Evolutionary conservation across 2,329 filamentous ascomycete species (phyloP).

Genomic region (Neonectria ditissima): DNA sequence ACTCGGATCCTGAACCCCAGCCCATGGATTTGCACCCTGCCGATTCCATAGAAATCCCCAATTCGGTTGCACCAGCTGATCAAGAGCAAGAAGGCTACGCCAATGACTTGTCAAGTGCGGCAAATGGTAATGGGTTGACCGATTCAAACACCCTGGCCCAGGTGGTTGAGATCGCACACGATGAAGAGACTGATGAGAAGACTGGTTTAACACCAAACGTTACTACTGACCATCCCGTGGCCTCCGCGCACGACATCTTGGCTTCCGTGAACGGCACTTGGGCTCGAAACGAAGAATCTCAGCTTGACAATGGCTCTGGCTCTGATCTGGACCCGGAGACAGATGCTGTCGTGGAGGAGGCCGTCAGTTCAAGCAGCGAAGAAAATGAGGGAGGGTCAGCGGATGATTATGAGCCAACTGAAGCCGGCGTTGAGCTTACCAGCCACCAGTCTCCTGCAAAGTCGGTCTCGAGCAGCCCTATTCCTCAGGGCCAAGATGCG

Average conservation of each 20-base stretch:
- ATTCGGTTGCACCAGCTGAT: background rate
- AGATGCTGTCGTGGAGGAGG: slow-evolving; percentile 43
- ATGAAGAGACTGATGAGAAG: background rate
- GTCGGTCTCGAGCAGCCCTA: slow-evolving; percentile 18
- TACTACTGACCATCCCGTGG: background rate
- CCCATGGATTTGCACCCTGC: background rate
- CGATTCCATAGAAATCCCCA: slow-evolving; percentile 5
- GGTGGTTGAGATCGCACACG: background rate
- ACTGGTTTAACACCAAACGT: background rate
- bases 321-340: slow-evolving; percentile 29
- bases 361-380: slow-evolving; percentile 32
- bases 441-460: slow-evolving; percentile 18
- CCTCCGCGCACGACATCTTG: background rate
- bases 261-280: slow-evolving; percentile 1
- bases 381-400: slow-evolving; percentile 52
- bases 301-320: slow-evolving; percentile 11
- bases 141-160: background rate
- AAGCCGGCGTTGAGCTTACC: slow-evolving; percentile 47
- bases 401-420: slow-evolving; percentile 69
- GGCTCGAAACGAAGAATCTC: background rate
- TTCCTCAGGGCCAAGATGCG: slow-evolving; percentile 35
- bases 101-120: slow-evolving; percentile 18
- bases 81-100: slow-evolving; percentile 26
- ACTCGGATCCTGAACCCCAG: slow-evolving; percentile 12
- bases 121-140: background rate